Percentiles rank a stretch among this genome's conserved stretches.
Evolutionary conservation across 2,329 filamentous ascomycete genomes (phyloP).

Genomic region (Diplocarpon mali): DNA sequence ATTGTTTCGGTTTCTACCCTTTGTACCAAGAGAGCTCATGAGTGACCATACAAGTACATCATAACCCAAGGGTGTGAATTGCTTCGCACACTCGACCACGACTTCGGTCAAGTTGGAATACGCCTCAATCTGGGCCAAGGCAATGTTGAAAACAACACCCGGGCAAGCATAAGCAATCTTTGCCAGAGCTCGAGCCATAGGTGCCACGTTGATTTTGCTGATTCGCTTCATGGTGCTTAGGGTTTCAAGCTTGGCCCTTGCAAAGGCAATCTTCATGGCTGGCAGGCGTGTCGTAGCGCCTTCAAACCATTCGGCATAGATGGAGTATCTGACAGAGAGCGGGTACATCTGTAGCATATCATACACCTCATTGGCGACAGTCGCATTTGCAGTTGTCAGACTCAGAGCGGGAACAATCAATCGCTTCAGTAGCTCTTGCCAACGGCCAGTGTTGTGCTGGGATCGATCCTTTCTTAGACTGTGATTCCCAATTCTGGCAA

Average conservation of each 20-base stretch:
- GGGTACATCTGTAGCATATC: conserved; percentile 71
- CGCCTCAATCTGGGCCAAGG: conserved; percentile 80
- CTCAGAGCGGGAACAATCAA: conserved; percentile 83
- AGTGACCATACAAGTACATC: conserved; percentile 91
- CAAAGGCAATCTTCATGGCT: conserved; percentile 69
- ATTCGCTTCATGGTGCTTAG: conserved; percentile 80
- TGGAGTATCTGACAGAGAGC: conserved; percentile 64
- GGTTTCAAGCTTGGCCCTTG: conserved; percentile 66
- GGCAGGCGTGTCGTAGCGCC: conserved; percentile 66
- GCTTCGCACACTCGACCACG: conserved; percentile 87
- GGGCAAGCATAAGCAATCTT: conserved; percentile 90
- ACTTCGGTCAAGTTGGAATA: conserved; percentile 93
- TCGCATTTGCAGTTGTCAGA: conserved; percentile 73
- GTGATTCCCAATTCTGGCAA: conserved; percentile 74
- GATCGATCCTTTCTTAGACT: conserved; percentile 63
- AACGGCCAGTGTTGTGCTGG: conserved; percentile 59
- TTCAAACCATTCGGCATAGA: conserved; percentile 90
- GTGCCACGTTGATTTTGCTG: conserved; percentile 73
- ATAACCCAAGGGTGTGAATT: conserved; percentile 86
- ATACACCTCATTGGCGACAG: conserved; percentile 78
- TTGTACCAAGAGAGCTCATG: conserved; percentile 59
- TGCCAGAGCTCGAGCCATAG: conserved; percentile 78
- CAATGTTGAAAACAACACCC: conserved; percentile 81
- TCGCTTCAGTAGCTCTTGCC: conserved; percentile 74
- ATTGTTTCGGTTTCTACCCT: conserved; percentile 51